Base-by-base conservation (phyloP, 2,329 filamentous ascomycete genomes). In the Botrytis fragariae region DNA sequence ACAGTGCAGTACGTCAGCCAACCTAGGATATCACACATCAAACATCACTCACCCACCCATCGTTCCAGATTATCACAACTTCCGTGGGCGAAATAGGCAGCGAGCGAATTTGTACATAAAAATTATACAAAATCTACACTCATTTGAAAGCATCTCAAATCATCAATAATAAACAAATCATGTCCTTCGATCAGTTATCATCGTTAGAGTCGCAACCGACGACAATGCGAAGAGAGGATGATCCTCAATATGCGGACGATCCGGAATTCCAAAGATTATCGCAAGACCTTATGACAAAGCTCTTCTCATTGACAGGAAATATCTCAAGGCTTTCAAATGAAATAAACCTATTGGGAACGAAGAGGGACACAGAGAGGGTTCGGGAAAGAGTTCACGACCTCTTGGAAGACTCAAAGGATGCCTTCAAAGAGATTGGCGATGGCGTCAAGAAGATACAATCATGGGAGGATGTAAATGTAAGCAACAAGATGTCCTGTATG, bases 101-200 rank as follows among this genome's bases (percentile, higher is more conserved):
- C 65, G 18, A 51, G 12, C 69, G 25, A 44, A 59, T 37, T 42
- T 70, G 44, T 73, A 63, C 37, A 70, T 57, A 69, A 63, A 32
- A n/a, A 18, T 12, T 2, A 44, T 18, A 37, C 3, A 25, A n/a
- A n/a, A 32, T 35, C 29, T 59, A 14, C 32, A 42, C 48, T 14
- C 69, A 64, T 54, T 64, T 54, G 20, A 48, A 51, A 32, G 14
- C 12, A 16, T 48, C 44, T 25, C 22, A 35, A 16, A 18, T 35
- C 37, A 54, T 51, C 25, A 44, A 44, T 22, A 63, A 39, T 6
- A 42, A 45, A 29, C 29, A 60, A 62, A 80, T 75, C 75, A 98
- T 98, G 95, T 97, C 95, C 29, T 98, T 96, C 84, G 93, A 97
- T 82, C 93, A 93, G 78, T 88, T 96, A 76, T 92, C 92, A 73